Percentiles rank a stretch among this genome's conserved stretches.
Evolutionary conservation across 2,329 filamentous ascomycete genomes (phyloP).

Genomic region (Colletotrichum siamense): DNA sequence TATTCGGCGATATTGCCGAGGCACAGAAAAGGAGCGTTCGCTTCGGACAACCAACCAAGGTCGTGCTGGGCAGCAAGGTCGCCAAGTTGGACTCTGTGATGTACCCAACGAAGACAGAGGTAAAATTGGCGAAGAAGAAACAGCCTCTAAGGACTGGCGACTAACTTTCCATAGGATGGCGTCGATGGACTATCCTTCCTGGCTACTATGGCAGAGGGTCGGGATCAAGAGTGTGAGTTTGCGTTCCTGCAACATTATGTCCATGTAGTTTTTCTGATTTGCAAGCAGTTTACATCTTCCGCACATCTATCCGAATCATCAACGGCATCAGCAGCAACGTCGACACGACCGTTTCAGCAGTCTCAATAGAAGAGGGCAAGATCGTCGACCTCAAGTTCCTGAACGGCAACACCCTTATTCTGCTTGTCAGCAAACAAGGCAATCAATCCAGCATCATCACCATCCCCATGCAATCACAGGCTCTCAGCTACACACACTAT

Average conservation of each 20-base stretch:
- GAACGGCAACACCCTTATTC: constrained; percentile 63
- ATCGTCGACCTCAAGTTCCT: constrained; percentile 73
- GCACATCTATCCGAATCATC: constrained; percentile 53
- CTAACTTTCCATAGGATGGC: constrained; percentile 30
- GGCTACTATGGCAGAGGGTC: constrained; percentile 44
- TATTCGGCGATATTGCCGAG: constrained; percentile 73
- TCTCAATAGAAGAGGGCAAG: constrained; percentile 47
- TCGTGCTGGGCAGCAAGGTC: constrained; percentile 49
- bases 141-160: background rate
- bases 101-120: constrained; percentile 40
- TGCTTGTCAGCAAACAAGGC: constrained; percentile 58
- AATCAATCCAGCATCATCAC: constrained; percentile 32
- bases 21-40: constrained; percentile 72
- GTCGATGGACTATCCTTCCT: constrained; percentile 42
- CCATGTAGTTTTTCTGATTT: constrained; percentile 37
- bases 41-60: constrained; percentile 61
- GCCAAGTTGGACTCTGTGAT: constrained; percentile 65
- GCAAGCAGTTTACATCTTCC: constrained; percentile 59
- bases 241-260: background rate
- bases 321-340: constrained; percentile 63
- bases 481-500: constrained; percentile 42
- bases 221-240: constrained; percentile 40
- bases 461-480: constrained; percentile 41
- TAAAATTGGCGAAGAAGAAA: constrained; percentile 27
- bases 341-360: constrained; percentile 40